A percentile compares a stretch with the other conserved stretches of the same genome.
Evolutionary conservation across 148 eudicot species (phyloP).

Genomic region (Bassia scoparia): DNA sequence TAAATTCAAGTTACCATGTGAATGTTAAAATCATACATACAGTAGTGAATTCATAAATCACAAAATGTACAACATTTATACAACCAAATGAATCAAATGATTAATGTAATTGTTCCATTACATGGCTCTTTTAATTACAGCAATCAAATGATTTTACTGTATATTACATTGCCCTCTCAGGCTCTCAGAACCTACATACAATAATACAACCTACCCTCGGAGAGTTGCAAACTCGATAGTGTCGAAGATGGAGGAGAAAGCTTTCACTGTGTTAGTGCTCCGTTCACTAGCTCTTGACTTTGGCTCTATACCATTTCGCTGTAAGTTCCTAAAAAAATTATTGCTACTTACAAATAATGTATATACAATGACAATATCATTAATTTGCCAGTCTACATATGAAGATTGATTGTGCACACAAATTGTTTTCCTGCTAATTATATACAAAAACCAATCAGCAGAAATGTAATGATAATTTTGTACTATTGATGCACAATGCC

Average conservation of each 20-base stretch:
- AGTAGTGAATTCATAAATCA: neutral
- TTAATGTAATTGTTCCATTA: neutral
- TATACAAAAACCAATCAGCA: neutral
- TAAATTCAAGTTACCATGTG: neutral
- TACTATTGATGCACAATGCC: neutral
- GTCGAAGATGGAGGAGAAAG: neutral
- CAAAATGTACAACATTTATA: neutral
- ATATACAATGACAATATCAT: neutral
- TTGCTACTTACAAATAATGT: conserved; percentile 4
- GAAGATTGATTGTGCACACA: neutral
- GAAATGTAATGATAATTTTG: neutral
- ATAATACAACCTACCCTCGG: neutral
- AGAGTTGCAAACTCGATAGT: neutral
- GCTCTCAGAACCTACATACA: neutral
- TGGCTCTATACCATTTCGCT: neutral
- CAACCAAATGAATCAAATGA: neutral
- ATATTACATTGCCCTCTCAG: neutral
- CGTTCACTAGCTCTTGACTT: neutral
- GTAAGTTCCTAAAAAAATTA: neutral
- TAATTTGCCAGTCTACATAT: neutral
- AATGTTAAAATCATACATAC: neutral
- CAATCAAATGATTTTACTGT: conserved; percentile 4
- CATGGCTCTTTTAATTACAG: neutral
- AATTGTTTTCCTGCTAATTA: neutral
- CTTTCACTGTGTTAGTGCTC: neutral